phyloP scores from a whole-genome alignment of 2,329 filamentous ascomycete genomes.

The Periconia digitata region DNA sequence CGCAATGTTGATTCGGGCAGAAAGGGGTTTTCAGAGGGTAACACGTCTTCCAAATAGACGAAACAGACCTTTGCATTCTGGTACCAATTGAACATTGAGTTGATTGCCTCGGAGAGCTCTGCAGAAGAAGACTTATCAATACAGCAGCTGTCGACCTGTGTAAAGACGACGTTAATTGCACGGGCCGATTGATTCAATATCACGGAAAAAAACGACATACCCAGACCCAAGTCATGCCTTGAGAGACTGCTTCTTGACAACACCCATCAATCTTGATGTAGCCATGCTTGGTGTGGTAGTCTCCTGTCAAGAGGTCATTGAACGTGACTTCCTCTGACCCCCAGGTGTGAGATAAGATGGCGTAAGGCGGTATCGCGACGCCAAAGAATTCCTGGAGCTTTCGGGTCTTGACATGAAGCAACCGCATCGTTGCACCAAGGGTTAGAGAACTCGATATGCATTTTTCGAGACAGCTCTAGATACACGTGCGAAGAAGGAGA shows the following conservation, averaged over 20 bases:
- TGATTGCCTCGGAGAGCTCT: neutral
- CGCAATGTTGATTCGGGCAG: slow-evolving; percentile 1
- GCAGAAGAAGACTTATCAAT: neutral
- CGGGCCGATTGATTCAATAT: neutral
- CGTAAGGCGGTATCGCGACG: neutral
- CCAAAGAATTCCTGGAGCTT: neutral
- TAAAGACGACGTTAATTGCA: neutral
- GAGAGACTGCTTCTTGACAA: neutral
- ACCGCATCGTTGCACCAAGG: neutral
- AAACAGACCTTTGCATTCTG: neutral
- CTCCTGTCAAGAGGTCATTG: neutral
- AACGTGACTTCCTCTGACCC: neutral
- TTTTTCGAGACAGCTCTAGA: neutral
- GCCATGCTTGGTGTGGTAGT: neutral
- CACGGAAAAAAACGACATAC: neutral
- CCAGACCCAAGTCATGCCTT: neutral
- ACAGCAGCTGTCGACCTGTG: neutral
- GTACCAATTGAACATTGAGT: slow-evolving; percentile 1
- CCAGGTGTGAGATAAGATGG: neutral
- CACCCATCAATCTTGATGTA: neutral
- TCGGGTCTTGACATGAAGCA: neutral
- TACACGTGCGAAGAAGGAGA: no score
- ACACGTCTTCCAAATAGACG: neutral
- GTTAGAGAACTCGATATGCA: neutral
- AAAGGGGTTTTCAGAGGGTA: slow-evolving; percentile 2